Evolutionary conservation across 768 basidiomycete genomes (phyloP).

Genomic region (Pisolithus marmoratus): DNA sequence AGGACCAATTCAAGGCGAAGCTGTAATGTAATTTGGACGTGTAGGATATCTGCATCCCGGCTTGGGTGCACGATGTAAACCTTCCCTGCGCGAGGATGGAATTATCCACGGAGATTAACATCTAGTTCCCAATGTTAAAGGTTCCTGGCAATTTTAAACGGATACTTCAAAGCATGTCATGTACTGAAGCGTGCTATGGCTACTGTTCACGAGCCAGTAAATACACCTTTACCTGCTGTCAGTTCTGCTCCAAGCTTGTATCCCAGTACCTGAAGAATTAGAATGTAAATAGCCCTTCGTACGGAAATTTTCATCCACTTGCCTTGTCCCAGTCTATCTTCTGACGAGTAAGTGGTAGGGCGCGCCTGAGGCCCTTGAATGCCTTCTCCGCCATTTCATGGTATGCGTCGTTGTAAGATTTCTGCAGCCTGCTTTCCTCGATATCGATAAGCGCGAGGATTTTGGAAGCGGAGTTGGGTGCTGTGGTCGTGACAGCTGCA

Average conservation of each 20-base stretch:
- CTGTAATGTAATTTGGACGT: conserved; percentile 26
- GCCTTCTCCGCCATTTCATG: conserved; percentile 89
- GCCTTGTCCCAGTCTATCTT: conserved; percentile 98
- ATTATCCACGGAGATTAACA: not conserved
- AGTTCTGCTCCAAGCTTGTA: conserved; percentile 77
- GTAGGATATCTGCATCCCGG: not conserved
- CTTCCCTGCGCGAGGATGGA: not conserved
- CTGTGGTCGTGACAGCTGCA: conserved; percentile 46
- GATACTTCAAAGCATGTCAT: not conserved
- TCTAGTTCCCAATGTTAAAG: not conserved
- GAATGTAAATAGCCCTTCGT: not conserved
- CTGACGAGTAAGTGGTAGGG: conserved; percentile 86
- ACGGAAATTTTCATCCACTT: conserved; percentile 5
- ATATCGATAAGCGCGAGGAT: conserved; percentile 76
- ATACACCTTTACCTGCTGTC: conserved; percentile 56
- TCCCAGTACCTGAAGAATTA: conserved; percentile 38
- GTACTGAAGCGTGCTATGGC: not conserved
- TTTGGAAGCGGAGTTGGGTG: conserved; percentile 51
- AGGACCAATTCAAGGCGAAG: conserved; percentile 68
- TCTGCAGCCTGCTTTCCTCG: conserved; percentile 78
- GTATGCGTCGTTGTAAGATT: conserved; percentile 75
- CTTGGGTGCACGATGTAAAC: conserved; percentile 1
- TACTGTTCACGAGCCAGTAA: conserved; percentile 26
- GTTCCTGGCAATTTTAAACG: not conserved
- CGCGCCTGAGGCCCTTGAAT: conserved; percentile 86